phyloP scores from a whole-genome alignment of 2,329 filamentous ascomycete species.

The Polytolypa hystricis region DNA sequence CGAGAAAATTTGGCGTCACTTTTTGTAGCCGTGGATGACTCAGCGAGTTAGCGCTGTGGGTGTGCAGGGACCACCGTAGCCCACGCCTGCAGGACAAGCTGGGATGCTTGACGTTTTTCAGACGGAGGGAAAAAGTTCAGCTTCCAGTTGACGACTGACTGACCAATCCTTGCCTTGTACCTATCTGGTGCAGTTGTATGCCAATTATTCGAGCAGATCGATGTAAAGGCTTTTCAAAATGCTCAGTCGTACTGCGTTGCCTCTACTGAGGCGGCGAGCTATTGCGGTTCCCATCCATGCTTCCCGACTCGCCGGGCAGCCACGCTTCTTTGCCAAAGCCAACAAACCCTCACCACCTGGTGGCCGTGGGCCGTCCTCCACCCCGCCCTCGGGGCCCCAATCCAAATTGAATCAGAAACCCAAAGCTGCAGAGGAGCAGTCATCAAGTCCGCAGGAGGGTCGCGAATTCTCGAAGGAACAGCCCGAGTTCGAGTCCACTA shows the following conservation, averaged over 20 bases:
- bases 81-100: no score
- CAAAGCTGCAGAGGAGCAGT: conserved; percentile 5
- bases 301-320: conserved; percentile 23
- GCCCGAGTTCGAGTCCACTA: conserved; percentile 28
- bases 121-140: not conserved
- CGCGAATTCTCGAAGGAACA: conserved; percentile 23
- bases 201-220: conserved; percentile 8
- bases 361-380: conserved; percentile 12
- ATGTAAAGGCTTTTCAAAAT: conserved; percentile 20
- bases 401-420: conserved; percentile 18
- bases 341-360: conserved; percentile 21
- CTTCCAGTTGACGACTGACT: no score
- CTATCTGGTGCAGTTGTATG: not conserved
- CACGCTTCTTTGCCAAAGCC: conserved; percentile 31
- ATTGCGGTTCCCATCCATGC: conserved; percentile 25
- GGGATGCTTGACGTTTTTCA: not conserved
- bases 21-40: not conserved
- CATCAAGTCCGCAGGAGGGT: no score
- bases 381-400: conserved; percentile 9
- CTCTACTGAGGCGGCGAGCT: conserved; percentile 33
- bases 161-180: no score
- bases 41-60: not conserved
- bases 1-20: conserved; percentile 7
- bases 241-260: conserved; percentile 36
- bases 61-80: no score